Evolutionary conservation across 2,329 filamentous ascomycete species (phyloP).

Genomic region (Pyricularia sp.): DNA sequence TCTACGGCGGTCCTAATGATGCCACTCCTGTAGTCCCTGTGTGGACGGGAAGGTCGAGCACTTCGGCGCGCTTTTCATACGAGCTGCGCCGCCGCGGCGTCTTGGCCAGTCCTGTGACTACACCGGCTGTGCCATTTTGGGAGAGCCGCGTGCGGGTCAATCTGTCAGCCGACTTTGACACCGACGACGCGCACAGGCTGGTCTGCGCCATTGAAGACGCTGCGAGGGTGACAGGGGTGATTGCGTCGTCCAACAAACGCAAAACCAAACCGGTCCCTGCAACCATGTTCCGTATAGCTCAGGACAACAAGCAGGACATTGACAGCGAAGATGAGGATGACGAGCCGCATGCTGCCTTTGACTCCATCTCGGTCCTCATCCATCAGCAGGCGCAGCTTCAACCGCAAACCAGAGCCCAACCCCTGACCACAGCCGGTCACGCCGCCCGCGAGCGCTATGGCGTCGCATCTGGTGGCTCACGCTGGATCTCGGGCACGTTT

Average conservation of each 20-base stretch:
- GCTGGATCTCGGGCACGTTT: conserved; percentile 10
- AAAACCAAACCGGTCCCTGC: not conserved
- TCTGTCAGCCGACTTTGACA: conserved; percentile 9
- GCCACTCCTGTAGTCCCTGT: conserved; percentile 7
- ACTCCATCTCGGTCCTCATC: not conserved
- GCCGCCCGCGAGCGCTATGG: conserved; percentile 6
- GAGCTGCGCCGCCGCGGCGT: conserved; percentile 7
- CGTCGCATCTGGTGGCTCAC: conserved; percentile 7
- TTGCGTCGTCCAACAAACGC: not conserved
- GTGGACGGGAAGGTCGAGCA: conserved; percentile 8
- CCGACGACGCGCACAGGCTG: conserved; percentile 7
- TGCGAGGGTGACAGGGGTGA: not conserved
- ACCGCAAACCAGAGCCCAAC: not conserved
- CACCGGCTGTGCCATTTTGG: conserved; percentile 6
- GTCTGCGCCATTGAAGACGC: conserved; percentile 6
- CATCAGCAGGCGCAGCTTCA: not conserved
- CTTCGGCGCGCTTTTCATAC: conserved; percentile 7
- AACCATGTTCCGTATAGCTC: not conserved
- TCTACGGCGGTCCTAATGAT: conserved; percentile 6
- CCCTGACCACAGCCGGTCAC: conserved; percentile 7
- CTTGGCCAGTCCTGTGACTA: conserved; percentile 7
- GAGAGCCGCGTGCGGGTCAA: conserved; percentile 11
- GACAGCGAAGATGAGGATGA: not conserved
- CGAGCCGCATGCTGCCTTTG: not conserved
- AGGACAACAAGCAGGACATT: not conserved